These are phyloP conservation scores for Nakazawaea pomicola DNA, from an alignment of 805 yeast genomes.

Conservation along the genomic window DNA sequence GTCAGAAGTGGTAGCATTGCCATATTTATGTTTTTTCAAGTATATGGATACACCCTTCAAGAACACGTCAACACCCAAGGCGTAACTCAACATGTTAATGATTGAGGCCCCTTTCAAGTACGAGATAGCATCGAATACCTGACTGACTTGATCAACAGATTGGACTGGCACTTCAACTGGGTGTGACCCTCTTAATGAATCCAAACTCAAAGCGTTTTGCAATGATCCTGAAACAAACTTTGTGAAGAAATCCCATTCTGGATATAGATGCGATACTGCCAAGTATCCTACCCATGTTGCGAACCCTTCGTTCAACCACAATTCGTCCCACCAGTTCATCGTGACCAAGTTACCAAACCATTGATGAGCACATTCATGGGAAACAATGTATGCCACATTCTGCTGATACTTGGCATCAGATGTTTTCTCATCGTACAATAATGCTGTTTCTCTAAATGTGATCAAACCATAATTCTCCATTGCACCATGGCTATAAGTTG, in stretches of 20 bases:
- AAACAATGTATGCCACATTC: conserved; percentile 76
- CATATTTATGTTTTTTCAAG: conserved; percentile 55
- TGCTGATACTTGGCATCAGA: conserved; percentile 52
- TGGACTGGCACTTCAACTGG: conserved; percentile 81
- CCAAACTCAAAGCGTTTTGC: conserved; percentile 48
- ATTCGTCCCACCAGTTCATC: conserved; percentile 92
- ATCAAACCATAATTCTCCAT: conserved; percentile 91
- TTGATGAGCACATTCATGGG: conserved; percentile 86
- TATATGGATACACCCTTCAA: conserved; percentile 70
- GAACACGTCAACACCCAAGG: conserved; percentile 64
- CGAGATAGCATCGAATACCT: conserved; percentile 77
- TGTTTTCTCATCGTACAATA: conserved; percentile 41
- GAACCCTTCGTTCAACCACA: conserved; percentile 88
- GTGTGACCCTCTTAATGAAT: conserved; percentile 61
- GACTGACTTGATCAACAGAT: conserved; percentile 74
- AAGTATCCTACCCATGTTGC: conserved; percentile 82
- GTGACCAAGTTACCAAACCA: conserved; percentile 91
- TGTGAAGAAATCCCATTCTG: conserved; percentile 77
- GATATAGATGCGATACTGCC: conserved; percentile 64
- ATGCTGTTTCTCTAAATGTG: conserved; percentile 57
- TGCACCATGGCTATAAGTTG: conserved; percentile 77
- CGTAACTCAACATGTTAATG: conserved; percentile 69
- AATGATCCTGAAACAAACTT: conserved; percentile 47
- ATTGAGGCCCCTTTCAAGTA: conserved; percentile 79
- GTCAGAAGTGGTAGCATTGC: conserved; percentile 71